Evolutionary conservation across 176 grass and related monocot genomes (phyloP).

Genomic region (Zoysia japonica): DNA sequence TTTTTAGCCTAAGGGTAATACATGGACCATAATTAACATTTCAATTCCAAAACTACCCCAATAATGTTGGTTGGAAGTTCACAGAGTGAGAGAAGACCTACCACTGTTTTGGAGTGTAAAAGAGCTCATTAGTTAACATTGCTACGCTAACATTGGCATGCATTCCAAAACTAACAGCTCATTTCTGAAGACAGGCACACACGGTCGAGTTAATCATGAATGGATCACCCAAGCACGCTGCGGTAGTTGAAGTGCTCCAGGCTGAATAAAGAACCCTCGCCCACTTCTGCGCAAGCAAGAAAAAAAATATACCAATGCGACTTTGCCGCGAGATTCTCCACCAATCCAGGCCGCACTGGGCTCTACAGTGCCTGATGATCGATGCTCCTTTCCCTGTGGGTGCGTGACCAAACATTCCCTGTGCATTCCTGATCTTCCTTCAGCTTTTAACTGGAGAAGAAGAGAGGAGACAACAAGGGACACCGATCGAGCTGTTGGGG

Average conservation of each 20-base stretch:
- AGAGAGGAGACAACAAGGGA: background rate
- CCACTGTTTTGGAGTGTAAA: too few relatives aligned
- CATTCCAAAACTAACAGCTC: too few relatives aligned
- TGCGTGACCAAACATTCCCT: constrained; percentile 34
- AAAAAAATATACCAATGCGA: background rate
- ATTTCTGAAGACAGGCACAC: too few relatives aligned
- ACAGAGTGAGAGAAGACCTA: too few relatives aligned
- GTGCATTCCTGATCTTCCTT: background rate
- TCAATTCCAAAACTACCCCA: too few relatives aligned
- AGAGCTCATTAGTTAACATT: too few relatives aligned
- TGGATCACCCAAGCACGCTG: background rate
- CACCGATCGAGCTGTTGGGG: constrained; percentile 15
- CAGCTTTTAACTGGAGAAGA: background rate
- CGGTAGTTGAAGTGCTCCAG: constrained; percentile 43
- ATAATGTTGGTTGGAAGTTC: too few relatives aligned
- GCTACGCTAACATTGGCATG: too few relatives aligned
- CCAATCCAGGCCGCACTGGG: background rate
- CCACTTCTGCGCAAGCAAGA: constrained; percentile 11
- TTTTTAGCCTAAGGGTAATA: too few relatives aligned
- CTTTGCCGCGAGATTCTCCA: constrained; percentile 31
- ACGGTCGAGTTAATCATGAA: background rate
- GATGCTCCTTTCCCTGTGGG: background rate
- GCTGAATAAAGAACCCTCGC: constrained; percentile 27
- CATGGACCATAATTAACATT: too few relatives aligned
- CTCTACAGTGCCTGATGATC: background rate